phyloP scores from a whole-genome alignment of 345 rosid genomes.

The Citrus medica region DNA sequence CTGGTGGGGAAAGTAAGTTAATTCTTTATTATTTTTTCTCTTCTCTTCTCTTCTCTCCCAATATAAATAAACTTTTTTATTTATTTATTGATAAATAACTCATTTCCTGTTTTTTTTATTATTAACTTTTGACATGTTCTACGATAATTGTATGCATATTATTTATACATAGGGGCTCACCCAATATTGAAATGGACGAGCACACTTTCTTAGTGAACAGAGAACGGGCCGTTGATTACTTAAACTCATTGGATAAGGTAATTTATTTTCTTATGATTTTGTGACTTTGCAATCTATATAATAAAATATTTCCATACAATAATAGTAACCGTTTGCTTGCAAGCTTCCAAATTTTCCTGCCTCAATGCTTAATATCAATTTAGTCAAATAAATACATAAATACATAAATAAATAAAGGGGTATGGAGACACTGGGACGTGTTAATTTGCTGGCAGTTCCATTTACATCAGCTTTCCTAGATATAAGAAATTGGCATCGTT shows the following conservation, averaged over 20 bases:
- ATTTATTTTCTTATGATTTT: neutral
- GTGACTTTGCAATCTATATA: neutral
- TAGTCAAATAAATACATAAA: neutral
- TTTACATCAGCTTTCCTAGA: neutral
- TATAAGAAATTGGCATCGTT: neutral
- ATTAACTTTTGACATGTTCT: neutral
- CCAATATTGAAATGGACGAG: slow-evolving; percentile 98
- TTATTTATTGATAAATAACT: neutral
- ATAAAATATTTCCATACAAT: neutral
- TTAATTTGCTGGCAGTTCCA: neutral
- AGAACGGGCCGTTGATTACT: slow-evolving; percentile 96
- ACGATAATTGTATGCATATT: too few relatives aligned
- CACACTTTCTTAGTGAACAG: slow-evolving; percentile 89
- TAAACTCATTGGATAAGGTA: slow-evolving; percentile 94
- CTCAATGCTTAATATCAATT: neutral
- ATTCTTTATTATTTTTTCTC: too few relatives aligned
- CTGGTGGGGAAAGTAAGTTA: slow-evolving; percentile 98
- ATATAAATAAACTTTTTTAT: too few relatives aligned
- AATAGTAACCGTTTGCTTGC: neutral
- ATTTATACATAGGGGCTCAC: slow-evolving; percentile 62
- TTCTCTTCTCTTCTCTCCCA: too few relatives aligned
- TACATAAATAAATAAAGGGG: neutral
- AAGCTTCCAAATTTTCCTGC: neutral
- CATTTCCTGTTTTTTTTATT: neutral
- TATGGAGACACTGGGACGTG: neutral